Evolutionary conservation across 148 eudicot species (phyloP), one percentile per base, ranked within the genome.

Genomic region (Polygonum aviculare): DNA sequence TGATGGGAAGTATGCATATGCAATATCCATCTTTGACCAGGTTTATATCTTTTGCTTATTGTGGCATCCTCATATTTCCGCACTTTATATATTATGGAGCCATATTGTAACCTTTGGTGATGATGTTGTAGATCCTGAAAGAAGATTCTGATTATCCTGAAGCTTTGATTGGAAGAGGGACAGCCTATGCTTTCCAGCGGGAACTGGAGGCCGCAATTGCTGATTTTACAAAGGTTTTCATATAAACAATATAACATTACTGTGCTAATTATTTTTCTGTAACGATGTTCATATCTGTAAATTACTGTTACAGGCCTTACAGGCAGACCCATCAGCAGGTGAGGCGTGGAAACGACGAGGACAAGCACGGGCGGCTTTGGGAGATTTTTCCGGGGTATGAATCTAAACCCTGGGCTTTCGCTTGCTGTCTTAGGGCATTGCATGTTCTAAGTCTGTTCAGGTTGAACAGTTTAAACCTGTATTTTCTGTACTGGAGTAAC

Each of bases 311-410:
- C 80, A 94, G 98, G 98, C 98, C 77, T 84, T 94, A 75, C 84
- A 87, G 74, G 79, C 84, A 76, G 90, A 94, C 69, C 96, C 96
- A 76, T 86, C 85, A 74, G 98, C 98, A 45, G 93, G 96, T 52
- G 98, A 94, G 87, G 98, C 98, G 63, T 94, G 98, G 98, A 94
- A 94, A 78, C 91, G 98, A 21, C 85, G 98, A 82, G 98, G 98
- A 54, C 98, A 94, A 84, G 98, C 98, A 77, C 91, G 92, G 50
- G 98, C 98, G 83, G 98, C 98, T 35, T 82, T 92, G 78, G 98
- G 98, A 69, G 92, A 94, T 82, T 92, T 91, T 81, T 82, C 76
- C 69, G 87, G 88, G 90, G 98, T 93, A 81, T 81, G 87, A 52
- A 39, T 12, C 48, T 44, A 26, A 26, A 77, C 50, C 69, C 35